Evolutionary conservation across 768 basidiomycete genomes (phyloP), one percentile per base, ranked within the genome.

Genomic region (Kwoniella pini): DNA sequence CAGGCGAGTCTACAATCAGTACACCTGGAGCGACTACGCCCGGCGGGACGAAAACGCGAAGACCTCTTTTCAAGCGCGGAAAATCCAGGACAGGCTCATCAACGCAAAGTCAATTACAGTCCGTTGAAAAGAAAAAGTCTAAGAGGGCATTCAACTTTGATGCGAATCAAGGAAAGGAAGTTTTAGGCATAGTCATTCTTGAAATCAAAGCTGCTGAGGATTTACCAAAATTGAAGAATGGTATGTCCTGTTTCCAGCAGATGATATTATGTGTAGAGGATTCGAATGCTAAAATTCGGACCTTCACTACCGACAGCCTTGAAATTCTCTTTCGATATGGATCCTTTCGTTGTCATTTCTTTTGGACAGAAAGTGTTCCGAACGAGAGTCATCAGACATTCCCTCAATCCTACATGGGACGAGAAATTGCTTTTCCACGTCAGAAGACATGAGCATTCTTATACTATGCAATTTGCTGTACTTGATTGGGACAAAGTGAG

Each of bases 301-400:
- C 9, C 1, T 17, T 31, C 21, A 7, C 7, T 36, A 7, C 15
- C 15, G 15, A 36, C 51, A 74, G 78, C 76, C n/a, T 45, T 77
- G 27, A 61, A 67, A 36, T 60, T 74, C 12, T 60, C 66, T 2
- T 74, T 70, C 84, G 94, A 98, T 75, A 96, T 97, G 93, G 93
- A 97, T 70, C 93, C 94, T 0, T 98, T 97, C 72, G 89, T 91
- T 22, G 92, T 99, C 63, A 84, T 94, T 64, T 91, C 91, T 2
- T 99, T 99, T 64, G 91, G 94, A 28, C 94, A 93, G 81, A 98
- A 96, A 77, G 90, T 97, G 4, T 98, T 98, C 80, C 84, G 94
- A 2, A 97, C 94, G 0, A 57, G 79, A 36, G 77, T 77, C 44
- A 72, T 79, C 39, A 66, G 77, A 27, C 77, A 76, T 57, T 71